phyloP scores from a whole-genome alignment of 2,329 filamentous ascomycete genomes.

The Pseudogymnoascus sp. region DNA sequence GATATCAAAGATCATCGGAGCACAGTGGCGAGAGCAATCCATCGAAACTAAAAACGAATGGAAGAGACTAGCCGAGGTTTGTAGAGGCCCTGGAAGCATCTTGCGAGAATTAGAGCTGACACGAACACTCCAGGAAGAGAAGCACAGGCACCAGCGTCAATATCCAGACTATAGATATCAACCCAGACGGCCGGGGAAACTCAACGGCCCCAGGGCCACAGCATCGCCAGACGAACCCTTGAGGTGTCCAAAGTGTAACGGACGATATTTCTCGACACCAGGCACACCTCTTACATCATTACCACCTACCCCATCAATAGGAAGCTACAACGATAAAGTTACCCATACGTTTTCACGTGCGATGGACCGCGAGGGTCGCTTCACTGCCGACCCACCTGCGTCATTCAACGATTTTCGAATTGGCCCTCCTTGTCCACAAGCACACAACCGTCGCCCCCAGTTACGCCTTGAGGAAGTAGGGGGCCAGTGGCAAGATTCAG shows the following conservation, averaged over 20 bases:
- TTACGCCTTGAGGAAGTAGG: not conserved
- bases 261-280: conserved; percentile 34
- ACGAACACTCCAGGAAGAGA: conserved; percentile 60
- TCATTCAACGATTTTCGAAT: not conserved
- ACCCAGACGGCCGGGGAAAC: conserved; percentile 41
- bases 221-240: conserved; percentile 40
- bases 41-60: conserved; percentile 72
- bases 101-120: not conserved
- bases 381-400: conserved; percentile 42
- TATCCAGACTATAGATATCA: conserved; percentile 95
- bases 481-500: not conserved
- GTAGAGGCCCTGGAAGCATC: conserved; percentile 4
- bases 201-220: conserved; percentile 23
- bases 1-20: conserved; percentile 91
- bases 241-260: conserved; percentile 64
- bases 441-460: not conserved
- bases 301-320: conserved; percentile 18
- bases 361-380: conserved; percentile 55
- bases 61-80: conserved; percentile 78
- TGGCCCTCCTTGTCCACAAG: not conserved
- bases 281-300: conserved; percentile 28
- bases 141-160: conserved; percentile 76
- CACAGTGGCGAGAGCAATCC: conserved; percentile 73
- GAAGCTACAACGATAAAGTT: not conserved
- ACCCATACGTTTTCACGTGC: conserved; percentile 33